Conservation (phyloP, 2,329 filamentous ascomycete species). For the Ophiosphaerella korrae region DNA sequence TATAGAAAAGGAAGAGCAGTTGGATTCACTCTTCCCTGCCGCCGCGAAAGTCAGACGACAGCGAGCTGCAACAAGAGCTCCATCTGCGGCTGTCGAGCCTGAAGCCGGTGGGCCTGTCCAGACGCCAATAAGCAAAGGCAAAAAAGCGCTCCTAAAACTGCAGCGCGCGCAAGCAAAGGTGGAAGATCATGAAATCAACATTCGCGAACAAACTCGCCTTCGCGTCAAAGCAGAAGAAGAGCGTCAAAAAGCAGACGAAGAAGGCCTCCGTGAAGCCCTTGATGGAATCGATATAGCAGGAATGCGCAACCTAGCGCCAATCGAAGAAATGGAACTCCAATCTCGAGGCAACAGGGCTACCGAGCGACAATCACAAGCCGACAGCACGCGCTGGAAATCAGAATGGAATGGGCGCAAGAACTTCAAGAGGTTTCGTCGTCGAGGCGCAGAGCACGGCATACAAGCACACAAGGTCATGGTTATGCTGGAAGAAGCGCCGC, state of each 20-base stretch:
- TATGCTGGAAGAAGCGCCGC: slow-evolving; percentile 68
- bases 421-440: slow-evolving; percentile 83
- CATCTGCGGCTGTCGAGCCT: slow-evolving; percentile 35
- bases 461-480: slow-evolving; percentile 67
- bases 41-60: slow-evolving; percentile 80
- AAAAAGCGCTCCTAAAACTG: slow-evolving; percentile 50
- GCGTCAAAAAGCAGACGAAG: slow-evolving; percentile 65
- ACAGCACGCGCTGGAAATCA: slow-evolving; percentile 77
- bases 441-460: slow-evolving; percentile 45
- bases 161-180: slow-evolving; percentile 52
- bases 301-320: slow-evolving; percentile 73
- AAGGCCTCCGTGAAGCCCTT: slow-evolving; percentile 60
- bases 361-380: slow-evolving; percentile 33
- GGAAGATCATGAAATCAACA: slow-evolving; percentile 63
- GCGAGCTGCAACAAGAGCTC: slow-evolving; percentile 49
- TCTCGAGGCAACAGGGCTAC: slow-evolving; percentile 32
- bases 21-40: slow-evolving; percentile 76
- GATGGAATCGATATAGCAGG: slow-evolving; percentile 72
- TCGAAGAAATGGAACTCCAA: slow-evolving; percentile 76
- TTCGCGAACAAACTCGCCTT: slow-evolving; percentile 57
- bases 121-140: slow-evolving; percentile 23
- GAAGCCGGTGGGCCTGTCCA: slow-evolving; percentile 46
- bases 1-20: slow-evolving; percentile 57
- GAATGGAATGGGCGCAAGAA: slow-evolving; percentile 94
- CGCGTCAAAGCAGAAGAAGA: slow-evolving; percentile 59